Percentiles rank a stretch among this genome's conserved stretches.
phyloP scores from a whole-genome alignment of 2,329 filamentous ascomycete species.

The Paecilomyces dactylethromorphus region DNA sequence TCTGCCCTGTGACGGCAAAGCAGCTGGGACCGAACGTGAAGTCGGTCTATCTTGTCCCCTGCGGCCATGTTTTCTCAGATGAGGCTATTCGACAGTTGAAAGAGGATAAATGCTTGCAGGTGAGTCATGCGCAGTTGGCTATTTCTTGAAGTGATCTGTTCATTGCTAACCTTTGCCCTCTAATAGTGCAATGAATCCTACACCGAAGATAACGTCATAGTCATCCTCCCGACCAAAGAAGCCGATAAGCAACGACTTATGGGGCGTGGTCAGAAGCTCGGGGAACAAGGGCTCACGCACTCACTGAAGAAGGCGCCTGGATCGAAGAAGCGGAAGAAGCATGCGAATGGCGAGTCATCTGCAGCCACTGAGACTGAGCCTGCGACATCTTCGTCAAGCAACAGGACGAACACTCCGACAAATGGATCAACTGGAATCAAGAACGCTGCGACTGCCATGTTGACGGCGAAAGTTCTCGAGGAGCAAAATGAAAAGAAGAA shows the following conservation, averaged over 20 bases:
- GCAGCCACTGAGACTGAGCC: constrained; percentile 26
- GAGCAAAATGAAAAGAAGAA: constrained; percentile 83
- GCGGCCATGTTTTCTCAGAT: constrained; percentile 90
- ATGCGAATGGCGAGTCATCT: constrained; percentile 38
- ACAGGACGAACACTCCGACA: constrained; percentile 7
- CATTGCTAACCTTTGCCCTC: constrained; percentile 3
- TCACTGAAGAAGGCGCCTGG: constrained; percentile 72
- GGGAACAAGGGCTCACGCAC: constrained; percentile 69
- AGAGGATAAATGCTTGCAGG: constrained; percentile 54
- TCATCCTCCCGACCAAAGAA: constrained; percentile 67
- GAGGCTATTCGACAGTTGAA: constrained; percentile 76
- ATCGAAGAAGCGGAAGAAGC: constrained; percentile 70
- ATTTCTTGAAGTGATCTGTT: not conserved
- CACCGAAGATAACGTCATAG: constrained; percentile 67
- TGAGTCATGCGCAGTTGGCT: constrained; percentile 18
- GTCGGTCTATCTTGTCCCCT: constrained; percentile 85
- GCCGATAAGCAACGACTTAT: constrained; percentile 64
- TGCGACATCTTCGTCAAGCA: not conserved
- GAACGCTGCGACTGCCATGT: constrained; percentile 73
- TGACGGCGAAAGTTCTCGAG: constrained; percentile 79
- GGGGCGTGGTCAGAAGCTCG: constrained; percentile 61
- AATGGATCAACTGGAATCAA: constrained; percentile 61
- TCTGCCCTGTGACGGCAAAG: constrained; percentile 84
- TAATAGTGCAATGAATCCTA: constrained; percentile 68
- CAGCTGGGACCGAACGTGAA: constrained; percentile 72